These are phyloP conservation scores for Forsythia viridissima DNA, from an alignment of 257 asterid species.

Conservation along the genomic window DNA sequence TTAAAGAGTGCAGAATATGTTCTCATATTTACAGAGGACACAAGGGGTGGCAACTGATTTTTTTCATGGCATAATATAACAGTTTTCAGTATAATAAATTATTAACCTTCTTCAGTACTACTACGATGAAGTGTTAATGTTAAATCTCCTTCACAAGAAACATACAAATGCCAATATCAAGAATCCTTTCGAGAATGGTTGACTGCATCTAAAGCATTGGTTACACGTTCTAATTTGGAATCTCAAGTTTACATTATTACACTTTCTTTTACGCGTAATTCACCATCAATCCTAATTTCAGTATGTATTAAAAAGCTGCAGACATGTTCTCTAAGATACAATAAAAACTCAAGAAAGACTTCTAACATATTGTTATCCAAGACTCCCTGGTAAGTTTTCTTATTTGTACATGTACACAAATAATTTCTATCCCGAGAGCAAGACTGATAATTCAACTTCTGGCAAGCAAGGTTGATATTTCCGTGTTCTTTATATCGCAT, in stretches of 20 bases:
- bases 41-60: neutral
- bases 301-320: no score
- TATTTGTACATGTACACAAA: neutral
- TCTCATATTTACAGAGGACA: neutral
- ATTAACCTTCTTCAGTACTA: neutral
- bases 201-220: no score
- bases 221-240: no score
- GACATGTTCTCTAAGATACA: neutral
- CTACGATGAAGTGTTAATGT: neutral
- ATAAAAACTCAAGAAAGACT: no score
- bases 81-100: neutral
- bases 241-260: no score
- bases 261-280: no score
- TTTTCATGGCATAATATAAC: neutral
- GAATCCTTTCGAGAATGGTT: no score
- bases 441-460: neutral
- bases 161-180: no score
- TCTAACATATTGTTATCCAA: no score
- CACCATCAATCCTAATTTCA: no score
- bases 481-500: neutral
- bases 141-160: no score
- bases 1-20: neutral
- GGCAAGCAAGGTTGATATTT: conserved; percentile 1
- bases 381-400: no score
- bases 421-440: neutral